Evolutionary conservation across 2,329 filamentous ascomycete species (phyloP), one percentile per base, ranked within the genome.

Genomic region (Grosmannia clavigera): DNA sequence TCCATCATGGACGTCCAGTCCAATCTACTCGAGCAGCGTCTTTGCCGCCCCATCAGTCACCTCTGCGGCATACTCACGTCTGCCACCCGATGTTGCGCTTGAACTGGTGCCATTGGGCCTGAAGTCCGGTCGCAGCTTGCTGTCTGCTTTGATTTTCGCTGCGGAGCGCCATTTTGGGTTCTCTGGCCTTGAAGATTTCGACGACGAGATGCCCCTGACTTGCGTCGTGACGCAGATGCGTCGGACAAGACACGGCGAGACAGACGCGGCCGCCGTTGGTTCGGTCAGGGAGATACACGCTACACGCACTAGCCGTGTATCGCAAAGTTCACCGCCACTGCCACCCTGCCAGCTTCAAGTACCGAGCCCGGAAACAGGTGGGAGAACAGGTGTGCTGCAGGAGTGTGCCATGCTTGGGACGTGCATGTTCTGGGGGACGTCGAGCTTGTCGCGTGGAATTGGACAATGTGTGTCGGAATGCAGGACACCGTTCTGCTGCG

Each of bases 161-260:
- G 16, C 25, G 43, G 19, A 19, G 43, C 19, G 19, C 43, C 43
- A 46, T 19, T 57, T 35, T 55, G 52, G 27, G 52, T 22, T 19
- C 31, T 46, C 19, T 53, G 25, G 35, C 48, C 53, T 50, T 57
- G 53, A 57, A 59, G 55, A 25, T 46, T 57, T 57, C 40, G 57
- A 55, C 12, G 27, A 31, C 25, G 16, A 38, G 29, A 19, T 19
- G 27, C 40, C 25, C 51, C 58, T 48, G 35, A 60, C 52, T 60
- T 64, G 62, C 62, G 62, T 62, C 54, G 7, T 46, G 55, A 62
- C 62, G 62, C 62, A 62, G 22, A 14, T 64, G 62, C 62, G 62
- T 40, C 59, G 55, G 46, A 63, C 57, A 61, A 46, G 58, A 59
- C 58, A 46, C 46, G 46, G 52, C 54, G 43, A 35, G 22, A 16